Conservation (phyloP, 805 yeast species). For the Lipomyces yamanashiensis region DNA sequence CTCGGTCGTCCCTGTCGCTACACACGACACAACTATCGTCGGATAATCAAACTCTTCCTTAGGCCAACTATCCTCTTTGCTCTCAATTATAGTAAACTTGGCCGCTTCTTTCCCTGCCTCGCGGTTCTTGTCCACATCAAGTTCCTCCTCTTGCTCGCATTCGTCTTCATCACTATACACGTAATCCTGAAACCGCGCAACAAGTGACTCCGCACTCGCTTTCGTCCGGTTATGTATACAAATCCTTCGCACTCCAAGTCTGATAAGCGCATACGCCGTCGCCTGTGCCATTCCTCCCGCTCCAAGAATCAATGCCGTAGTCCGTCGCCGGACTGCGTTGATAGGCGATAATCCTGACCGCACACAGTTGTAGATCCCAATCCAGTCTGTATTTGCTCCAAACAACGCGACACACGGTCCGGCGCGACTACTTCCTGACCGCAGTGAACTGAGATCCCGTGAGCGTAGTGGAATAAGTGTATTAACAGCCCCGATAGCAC, state of each 20-base stretch:
- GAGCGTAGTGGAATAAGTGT: slow-evolving; percentile 61
- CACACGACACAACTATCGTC: slow-evolving; percentile 8
- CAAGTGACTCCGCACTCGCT: slow-evolving; percentile 63
- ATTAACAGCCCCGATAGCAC: slow-evolving; percentile 88
- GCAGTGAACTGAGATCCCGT: not conserved
- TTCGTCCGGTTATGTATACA: slow-evolving; percentile 80
- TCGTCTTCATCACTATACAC: not conserved
- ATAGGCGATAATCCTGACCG: slow-evolving; percentile 47
- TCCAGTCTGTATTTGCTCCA: slow-evolving; percentile 96
- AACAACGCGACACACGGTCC: slow-evolving; percentile 2
- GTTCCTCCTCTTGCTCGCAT: not conserved
- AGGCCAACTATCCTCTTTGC: not conserved
- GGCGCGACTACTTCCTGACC: not conserved
- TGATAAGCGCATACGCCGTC: slow-evolving; percentile 83
- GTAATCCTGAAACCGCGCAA: slow-evolving; percentile 58
- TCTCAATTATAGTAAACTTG: not conserved
- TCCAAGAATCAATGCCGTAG: slow-evolving; percentile 80
- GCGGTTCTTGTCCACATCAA: not conserved
- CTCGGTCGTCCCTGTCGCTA: not conserved
- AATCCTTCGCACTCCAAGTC: slow-evolving; percentile 76
- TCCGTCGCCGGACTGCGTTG: slow-evolving; percentile 40
- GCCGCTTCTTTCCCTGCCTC: not conserved
- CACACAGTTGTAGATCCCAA: slow-evolving; percentile 77
- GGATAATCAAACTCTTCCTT: slow-evolving; percentile 13
- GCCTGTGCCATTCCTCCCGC: slow-evolving; percentile 98